A percentile compares a stretch with the other conserved stretches of the same genome.
Conservation (phyloP, 2,329 filamentous ascomycete species). For the Dothistroma pini region DNA sequence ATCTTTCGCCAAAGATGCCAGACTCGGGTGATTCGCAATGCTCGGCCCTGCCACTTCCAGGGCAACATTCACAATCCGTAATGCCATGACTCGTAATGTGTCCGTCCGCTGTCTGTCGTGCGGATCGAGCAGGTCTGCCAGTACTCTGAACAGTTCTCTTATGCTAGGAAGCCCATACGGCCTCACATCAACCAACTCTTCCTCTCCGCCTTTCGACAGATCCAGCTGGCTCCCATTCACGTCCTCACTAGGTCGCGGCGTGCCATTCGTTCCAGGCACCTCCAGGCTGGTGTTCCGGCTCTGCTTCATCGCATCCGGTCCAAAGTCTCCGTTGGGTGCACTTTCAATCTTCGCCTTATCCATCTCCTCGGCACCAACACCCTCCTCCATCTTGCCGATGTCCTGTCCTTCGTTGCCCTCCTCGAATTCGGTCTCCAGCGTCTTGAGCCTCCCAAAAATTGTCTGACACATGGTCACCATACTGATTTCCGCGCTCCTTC, state of each 20-base stretch:
- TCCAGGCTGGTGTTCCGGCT: constrained; percentile 61
- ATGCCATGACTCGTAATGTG: constrained; percentile 92
- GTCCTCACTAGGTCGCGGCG: constrained; percentile 35
- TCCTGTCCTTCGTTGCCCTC: constrained; percentile 58
- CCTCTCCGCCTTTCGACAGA: constrained; percentile 36
- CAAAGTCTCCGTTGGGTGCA: constrained; percentile 40
- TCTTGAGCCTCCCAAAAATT: constrained; percentile 90
- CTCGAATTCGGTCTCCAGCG: constrained; percentile 66
- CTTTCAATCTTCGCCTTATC: constrained; percentile 82
- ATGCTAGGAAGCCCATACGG: constrained; percentile 95
- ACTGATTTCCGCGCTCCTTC: constrained; percentile 87
- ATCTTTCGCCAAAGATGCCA: constrained; percentile 86
- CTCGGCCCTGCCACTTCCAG: constrained; percentile 94
- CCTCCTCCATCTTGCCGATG: constrained; percentile 61
- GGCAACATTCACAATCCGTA: constrained; percentile 95
- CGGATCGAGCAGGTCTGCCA: constrained; percentile 90
- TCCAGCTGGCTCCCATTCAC: constrained; percentile 44
- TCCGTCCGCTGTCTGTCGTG: constrained; percentile 91
- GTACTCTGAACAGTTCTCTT: constrained; percentile 84
- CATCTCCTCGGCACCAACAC: constrained; percentile 61
- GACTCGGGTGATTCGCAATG: constrained; percentile 84
- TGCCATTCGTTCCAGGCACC: constrained; percentile 32
- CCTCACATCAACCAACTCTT: constrained; percentile 58
- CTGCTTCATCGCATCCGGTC: constrained; percentile 40
- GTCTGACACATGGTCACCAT: constrained; percentile 99